Conservation (phyloP, 1,284 basidiomycete genomes). For the Ustilago bromivora region DNA sequence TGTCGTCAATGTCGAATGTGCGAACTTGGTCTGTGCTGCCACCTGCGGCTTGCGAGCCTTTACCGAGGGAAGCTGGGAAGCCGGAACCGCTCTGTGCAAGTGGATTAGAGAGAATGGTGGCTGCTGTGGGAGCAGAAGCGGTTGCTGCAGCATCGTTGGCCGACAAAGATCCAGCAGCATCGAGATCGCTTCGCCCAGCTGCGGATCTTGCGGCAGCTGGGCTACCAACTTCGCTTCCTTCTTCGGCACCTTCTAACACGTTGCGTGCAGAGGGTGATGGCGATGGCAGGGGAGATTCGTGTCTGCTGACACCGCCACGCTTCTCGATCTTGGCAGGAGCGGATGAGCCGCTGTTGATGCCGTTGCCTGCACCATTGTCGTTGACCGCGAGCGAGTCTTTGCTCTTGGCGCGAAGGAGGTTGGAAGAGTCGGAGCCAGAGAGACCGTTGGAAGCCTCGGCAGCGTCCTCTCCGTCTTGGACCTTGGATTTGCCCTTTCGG, state of each 20-base stretch:
- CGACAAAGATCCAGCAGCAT: constrained; percentile 15
- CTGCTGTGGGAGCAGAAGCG: constrained; percentile 35
- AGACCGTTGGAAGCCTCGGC: constrained; percentile 33
- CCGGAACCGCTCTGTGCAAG: constrained; percentile 35
- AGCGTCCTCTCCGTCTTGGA: constrained; percentile 43
- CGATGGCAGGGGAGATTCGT: constrained; percentile 62
- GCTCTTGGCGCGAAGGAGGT: constrained; percentile 36
- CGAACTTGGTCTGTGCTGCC: constrained; percentile 59
- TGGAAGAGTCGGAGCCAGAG: constrained; percentile 48
- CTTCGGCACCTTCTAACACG: constrained; percentile 40
- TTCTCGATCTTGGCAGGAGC: constrained; percentile 60
- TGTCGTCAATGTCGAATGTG: constrained; percentile 94
- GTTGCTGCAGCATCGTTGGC: constrained; percentile 33
- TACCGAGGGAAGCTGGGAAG: constrained; percentile 38
- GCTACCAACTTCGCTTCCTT: constrained; percentile 34
- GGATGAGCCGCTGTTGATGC: constrained; percentile 26
- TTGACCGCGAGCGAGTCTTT: constrained; percentile 36
- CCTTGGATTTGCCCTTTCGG: constrained; percentile 62
- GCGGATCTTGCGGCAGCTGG: constrained; percentile 34
- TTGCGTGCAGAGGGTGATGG: constrained; percentile 58
- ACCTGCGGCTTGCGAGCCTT: constrained; percentile 35
- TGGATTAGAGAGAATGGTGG: constrained; percentile 54
- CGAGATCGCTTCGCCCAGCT: constrained; percentile 18
- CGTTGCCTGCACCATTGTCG: constrained; percentile 24
- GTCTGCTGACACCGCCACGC: constrained; percentile 61